A percentile compares a stretch with the other conserved stretches of the same genome.
phyloP scores from a whole-genome alignment of 2,329 filamentous ascomycete genomes.

The Diplodia mutila region DNA sequence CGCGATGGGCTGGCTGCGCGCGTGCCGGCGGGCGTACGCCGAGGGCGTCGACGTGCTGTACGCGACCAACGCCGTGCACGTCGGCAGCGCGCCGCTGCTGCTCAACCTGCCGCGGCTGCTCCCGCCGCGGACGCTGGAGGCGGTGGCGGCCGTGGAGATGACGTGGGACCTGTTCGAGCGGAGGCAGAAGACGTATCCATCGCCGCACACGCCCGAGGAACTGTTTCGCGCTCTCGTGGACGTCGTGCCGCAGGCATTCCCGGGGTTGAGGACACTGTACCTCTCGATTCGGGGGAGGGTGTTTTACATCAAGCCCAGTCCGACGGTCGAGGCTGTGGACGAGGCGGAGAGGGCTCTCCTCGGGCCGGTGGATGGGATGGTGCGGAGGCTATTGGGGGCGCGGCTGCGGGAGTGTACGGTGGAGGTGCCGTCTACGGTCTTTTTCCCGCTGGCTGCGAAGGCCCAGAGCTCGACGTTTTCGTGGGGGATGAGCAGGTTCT shows the following conservation, averaged over 20 bases:
- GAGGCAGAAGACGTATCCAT: too few relatives aligned
- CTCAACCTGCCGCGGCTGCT: not conserved
- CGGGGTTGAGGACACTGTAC: not conserved
- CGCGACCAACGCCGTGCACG: not conserved
- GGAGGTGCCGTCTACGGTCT: not conserved
- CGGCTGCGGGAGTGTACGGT: not conserved
- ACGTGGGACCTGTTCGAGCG: not conserved
- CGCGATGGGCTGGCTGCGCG: not conserved
- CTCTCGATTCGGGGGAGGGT: not conserved
- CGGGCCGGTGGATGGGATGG: not conserved
- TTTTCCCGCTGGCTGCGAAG: not conserved
- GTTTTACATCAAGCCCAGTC: not conserved
- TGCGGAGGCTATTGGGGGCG: not conserved
- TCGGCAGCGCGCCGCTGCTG: not conserved
- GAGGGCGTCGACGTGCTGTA: slow-evolving; percentile 1
- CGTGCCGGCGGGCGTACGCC: slow-evolving; percentile 2
- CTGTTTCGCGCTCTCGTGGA: not conserved
- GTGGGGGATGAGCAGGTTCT: not conserved
- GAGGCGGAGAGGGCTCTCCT: not conserved
- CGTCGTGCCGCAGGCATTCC: not conserved
- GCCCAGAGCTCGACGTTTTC: not conserved
- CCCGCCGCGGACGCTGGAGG: not conserved
- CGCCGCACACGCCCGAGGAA: too few relatives aligned
- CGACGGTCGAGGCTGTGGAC: not conserved
- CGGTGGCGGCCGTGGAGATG: not conserved